Evolutionary conservation across 73 alveolate species (phyloP), one percentile per base, ranked within the genome.

Genomic region (Tetrahymena malaccensis): DNA sequence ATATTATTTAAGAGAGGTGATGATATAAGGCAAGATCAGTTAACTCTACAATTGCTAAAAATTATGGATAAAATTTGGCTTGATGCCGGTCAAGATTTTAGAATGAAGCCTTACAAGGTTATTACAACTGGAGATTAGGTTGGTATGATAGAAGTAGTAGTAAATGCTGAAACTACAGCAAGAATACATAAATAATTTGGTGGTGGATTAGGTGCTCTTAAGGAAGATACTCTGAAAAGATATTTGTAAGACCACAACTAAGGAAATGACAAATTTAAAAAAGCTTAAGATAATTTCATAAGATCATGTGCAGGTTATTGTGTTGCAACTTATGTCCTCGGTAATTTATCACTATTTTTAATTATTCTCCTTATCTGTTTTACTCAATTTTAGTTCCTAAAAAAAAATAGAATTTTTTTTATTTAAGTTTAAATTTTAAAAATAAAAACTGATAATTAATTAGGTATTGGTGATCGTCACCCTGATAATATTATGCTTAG

Each of bases 91-190:
- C 95, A 98, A 37, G 99, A 99, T 96, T 96, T 98, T 96, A 96
- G 98, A 50, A 98, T 99, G 99, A 97, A 98, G 31, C 98, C 99
- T 44, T 99, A 99, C 96, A 97, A 96, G 84, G 99, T 98, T 19
- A 95, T 99, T 35, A 99, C 99, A 43, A 97, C 99, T 22, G 99
- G 99, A 43, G 98, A 97, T 95, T 85, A 99, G 94, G 97, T 98
- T 85, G 99, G 99, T 19, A 98, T 96, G 96, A 98, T 99, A 93
- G 99, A 99, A 96, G 98, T 98, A 93, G 99, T 98, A 3, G 98
- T 97, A 38, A 94, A 98, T 55, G 94, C 98, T 22, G 97, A 95
- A 10, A 95, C 97, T 43, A 95, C 97, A 35, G 84, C 95, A 21
- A 50, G 84, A 19, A 95, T 95, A 55, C 97, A 95, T 89, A 94